A percentile compares a stretch with the other conserved stretches of the same genome.
phyloP scores from a whole-genome alignment of 768 basidiomycete genomes.

The Russula olivacea region DNA sequence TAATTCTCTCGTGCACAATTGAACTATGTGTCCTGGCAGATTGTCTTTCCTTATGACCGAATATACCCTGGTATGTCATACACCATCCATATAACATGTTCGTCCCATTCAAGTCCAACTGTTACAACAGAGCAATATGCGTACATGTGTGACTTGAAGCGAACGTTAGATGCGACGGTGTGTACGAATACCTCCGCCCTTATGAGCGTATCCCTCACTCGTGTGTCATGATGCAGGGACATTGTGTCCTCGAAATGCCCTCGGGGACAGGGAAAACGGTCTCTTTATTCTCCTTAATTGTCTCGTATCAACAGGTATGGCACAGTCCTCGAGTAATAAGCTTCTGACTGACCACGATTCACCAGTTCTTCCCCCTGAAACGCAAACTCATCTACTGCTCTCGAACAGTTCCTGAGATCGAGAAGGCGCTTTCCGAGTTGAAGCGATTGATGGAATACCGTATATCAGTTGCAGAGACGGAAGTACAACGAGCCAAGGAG shows the following conservation, averaged over 20 bases:
- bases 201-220: constrained; percentile 4
- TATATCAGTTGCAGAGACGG: constrained; percentile 60
- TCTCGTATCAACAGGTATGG: constrained; percentile 91
- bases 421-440: constrained; percentile 93
- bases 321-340: background rate
- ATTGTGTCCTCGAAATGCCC: constrained; percentile 99
- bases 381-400: constrained; percentile 98
- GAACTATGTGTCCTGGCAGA: constrained; percentile 38
- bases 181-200: constrained; percentile 23
- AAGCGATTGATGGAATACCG: constrained; percentile 93
- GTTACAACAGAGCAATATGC: constrained; percentile 87
- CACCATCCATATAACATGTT: background rate
- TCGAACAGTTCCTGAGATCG: constrained; percentile 98
- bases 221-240: constrained; percentile 54
- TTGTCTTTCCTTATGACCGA: constrained; percentile 89
- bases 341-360: background rate
- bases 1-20: constrained; percentile 1
- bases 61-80: constrained; percentile 82
- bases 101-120: constrained; percentile 14
- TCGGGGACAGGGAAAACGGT: constrained; percentile 99
- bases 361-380: constrained; percentile 83
- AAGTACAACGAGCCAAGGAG: constrained; percentile 73
- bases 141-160: constrained; percentile 98
- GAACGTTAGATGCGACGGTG: constrained; percentile 92
- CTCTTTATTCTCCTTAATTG: constrained; percentile 88